Evolutionary conservation across 352 stramenopile genomes (phyloP), one percentile per base, ranked within the genome.

Genomic region (Paralagenidium karlingii): DNA sequence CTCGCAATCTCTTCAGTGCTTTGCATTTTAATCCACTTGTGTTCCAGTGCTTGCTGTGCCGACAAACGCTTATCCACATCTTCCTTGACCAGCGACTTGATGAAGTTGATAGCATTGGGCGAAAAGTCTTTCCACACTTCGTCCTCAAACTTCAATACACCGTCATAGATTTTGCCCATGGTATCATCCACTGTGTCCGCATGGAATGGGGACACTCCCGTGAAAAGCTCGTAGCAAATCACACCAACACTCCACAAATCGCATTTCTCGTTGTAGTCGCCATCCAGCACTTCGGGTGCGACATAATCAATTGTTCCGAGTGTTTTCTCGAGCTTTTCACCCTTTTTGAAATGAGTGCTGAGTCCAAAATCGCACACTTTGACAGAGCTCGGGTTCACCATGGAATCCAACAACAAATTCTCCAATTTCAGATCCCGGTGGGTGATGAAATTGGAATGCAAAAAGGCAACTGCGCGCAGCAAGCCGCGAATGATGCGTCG

Each of bases 311-410:
- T 87, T 45, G 77, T 88, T 6, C 74, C 77, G 24, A 90, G 49
- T 3, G 70, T 63, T 30, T 87, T 76, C 16, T 68, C 62, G 4
- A 90, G 49, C 44, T 81, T 82, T 42, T 88, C 74, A 11, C 73
- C 70, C 10, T 57, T 59, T 24, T 77, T 68, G 28, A 86, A 84
- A 21, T 66, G 69, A 25, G 76, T 86, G 21, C 67, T 84, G 16
- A 90, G 52, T 3, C 74, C 77, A 49, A 90, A 90, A 36, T 90
- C 74, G 26, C 74, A 87, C n/a, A 90, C 39, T 38, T 82, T 83
- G 18, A 88, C 52, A n/a, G 74, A 82, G 9, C 53, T 63, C 20
- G 58, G 52, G 21, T 74, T 59, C 11, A 65, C 56, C 0, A 71
- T 62, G 41, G 81, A 68, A 51, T 88, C 74, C 10, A 91, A 51